phyloP scores from a whole-genome alignment of 2,329 filamentous ascomycete species.

The Apiospora koreana region DNA sequence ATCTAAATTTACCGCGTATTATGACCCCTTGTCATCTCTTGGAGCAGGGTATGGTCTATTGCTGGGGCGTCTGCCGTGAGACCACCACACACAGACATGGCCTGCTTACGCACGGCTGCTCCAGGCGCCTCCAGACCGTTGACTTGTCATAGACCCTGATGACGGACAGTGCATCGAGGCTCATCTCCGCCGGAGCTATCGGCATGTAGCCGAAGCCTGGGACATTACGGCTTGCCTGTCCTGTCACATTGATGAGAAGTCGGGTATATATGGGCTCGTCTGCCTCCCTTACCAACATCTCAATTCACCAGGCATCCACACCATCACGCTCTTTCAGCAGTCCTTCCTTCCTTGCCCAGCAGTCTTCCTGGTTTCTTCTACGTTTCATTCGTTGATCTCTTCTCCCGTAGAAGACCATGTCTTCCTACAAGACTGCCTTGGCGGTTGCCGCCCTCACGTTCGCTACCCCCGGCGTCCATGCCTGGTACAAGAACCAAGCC shows the following conservation, averaged over 20 bases:
- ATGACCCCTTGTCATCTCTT: neutral
- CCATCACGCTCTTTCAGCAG: neutral
- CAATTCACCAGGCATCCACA: neutral
- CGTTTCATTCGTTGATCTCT: conserved; percentile 16
- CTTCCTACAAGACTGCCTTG: conserved; percentile 33
- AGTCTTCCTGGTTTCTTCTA: conserved; percentile 3
- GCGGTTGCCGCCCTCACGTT: conserved; percentile 41
- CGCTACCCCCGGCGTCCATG: conserved; percentile 35
- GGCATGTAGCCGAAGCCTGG: neutral
- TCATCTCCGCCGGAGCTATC: neutral
- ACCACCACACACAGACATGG: neutral
- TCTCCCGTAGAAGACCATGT: conserved; percentile 31
- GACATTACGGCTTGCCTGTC: neutral
- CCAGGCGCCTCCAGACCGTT: neutral
- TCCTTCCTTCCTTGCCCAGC: neutral
- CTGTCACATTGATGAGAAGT: too few species aligned
- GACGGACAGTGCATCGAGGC: neutral
- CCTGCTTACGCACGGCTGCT: neutral
- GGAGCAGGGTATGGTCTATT: neutral
- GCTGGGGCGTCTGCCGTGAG: neutral
- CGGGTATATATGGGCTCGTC: neutral
- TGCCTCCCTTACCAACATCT: neutral
- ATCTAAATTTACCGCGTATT: neutral
- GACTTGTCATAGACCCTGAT: neutral
- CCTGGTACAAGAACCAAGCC: conserved; percentile 46